phyloP scores from a whole-genome alignment of 1,284 basidiomycete species.

The Waitea zeae region DNA sequence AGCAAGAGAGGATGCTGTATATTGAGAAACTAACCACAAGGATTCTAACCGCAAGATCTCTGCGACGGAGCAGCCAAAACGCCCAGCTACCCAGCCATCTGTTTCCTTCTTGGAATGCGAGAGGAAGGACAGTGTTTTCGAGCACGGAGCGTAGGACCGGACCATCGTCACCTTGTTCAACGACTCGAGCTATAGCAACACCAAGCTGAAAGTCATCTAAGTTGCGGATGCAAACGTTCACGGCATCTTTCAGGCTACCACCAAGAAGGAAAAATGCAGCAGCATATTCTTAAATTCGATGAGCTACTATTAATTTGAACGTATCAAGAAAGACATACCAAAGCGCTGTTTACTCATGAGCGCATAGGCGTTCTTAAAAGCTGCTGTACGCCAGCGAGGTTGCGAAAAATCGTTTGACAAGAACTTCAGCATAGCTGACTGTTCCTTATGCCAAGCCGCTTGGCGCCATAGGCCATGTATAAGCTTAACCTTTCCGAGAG shows the following conservation, averaged over 20 bases:
- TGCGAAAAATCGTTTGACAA: slow-evolving; percentile 81
- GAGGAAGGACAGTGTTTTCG: slow-evolving; percentile 60
- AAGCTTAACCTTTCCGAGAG: slow-evolving; percentile 80
- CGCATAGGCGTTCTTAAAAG: slow-evolving; percentile 93
- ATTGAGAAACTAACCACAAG: slow-evolving; percentile 39
- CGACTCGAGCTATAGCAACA: slow-evolving; percentile 68
- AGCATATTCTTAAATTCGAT: slow-evolving; percentile 61
- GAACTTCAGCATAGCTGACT: slow-evolving; percentile 83
- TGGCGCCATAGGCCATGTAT: slow-evolving; percentile 94
- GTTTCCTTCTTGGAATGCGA: slow-evolving; percentile 75
- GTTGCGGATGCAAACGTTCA: slow-evolving; percentile 82
- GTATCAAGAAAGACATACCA: slow-evolving; percentile 30
- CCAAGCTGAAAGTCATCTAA: slow-evolving; percentile 84
- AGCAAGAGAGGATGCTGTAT: no score
- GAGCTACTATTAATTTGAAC: slow-evolving; percentile 5
- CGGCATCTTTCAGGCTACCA: slow-evolving; percentile 77
- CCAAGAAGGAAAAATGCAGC: slow-evolving; percentile 96
- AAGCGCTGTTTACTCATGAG: slow-evolving; percentile 85
- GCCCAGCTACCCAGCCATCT: slow-evolving; percentile 96
- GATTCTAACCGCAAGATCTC: slow-evolving; percentile 75
- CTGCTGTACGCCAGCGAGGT: slow-evolving; percentile 82
- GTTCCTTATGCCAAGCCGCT: slow-evolving; percentile 87
- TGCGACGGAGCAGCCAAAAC: slow-evolving; percentile 77
- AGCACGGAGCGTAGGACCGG: slow-evolving; percentile 62
- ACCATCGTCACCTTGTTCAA: slow-evolving; percentile 71